Evolutionary conservation across 345 rosid species (phyloP), one percentile per base, ranked within the genome.

Genomic region (Citrus australasica): DNA sequence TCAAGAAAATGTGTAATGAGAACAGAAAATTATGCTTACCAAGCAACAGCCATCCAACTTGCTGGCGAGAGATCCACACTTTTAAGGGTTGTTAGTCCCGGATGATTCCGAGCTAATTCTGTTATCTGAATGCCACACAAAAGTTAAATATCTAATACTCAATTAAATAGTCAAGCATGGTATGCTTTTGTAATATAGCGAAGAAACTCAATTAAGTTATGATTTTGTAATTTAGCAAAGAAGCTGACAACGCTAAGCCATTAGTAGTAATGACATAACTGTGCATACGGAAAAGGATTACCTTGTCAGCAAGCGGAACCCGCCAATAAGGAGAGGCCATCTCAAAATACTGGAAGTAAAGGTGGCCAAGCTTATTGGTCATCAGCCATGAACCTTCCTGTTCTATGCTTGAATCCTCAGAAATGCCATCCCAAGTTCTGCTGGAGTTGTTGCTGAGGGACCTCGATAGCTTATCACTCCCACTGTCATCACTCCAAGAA

Each of bases 1-100:
- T 42, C 46, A 40, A 22, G 10, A 48, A 51, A 28, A 28, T 27
- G 2, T 28, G 40, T 11, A 9, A 76, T 6, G 33, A 66, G 51
- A 51, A 24, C 13, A 56, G 35, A 3, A 10, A 65, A 37, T 42
- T 53, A 38, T 35, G 30, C 84, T 84, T 83, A 93, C 98, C 98
- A 94, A 59, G 98, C 93, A 75, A 94, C 91, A n/a, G 95, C 87
- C 92, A 94, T 90, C 98, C 98, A 94, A 84, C 97, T 92, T 21
- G 97, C 97, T 0, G 98, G 95, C 16, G 92, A 92, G 80, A 94
- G 87, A 83, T 94, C 91, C 76, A 91, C 84, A 67, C 89, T 93
- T 83, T 87, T 87, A 48, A 93, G 79, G 22, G 92, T 86, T 82
- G 67, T 75, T 56, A 93, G 72, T 42, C 86, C 88, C 0, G 85